Conservation (phyloP, 768 basidiomycete species). For the Russula compacta region DNA sequence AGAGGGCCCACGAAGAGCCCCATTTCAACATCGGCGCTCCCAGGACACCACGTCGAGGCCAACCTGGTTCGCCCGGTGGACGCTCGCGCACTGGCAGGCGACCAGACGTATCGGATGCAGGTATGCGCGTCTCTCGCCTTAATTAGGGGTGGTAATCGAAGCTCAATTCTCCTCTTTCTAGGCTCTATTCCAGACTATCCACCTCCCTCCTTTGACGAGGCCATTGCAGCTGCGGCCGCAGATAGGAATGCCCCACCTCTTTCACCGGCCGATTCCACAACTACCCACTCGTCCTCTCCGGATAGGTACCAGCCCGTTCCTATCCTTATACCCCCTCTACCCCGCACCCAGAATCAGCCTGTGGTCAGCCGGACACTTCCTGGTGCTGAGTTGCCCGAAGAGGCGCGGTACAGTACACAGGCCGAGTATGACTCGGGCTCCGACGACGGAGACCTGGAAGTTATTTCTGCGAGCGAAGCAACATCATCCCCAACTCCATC, state of each 20-base stretch:
- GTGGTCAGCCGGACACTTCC: constrained; percentile 5
- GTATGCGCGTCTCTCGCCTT: constrained; percentile 19
- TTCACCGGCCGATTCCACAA: constrained; percentile 8
- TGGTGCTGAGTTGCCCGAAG: constrained; percentile 4
- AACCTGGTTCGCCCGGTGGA: constrained; percentile 14
- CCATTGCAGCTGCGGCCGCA: constrained; percentile 27
- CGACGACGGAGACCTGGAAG: constrained; percentile 16
- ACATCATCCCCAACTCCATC: constrained; percentile 4
- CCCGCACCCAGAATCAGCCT: constrained; percentile 9
- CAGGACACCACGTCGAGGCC: constrained; percentile 14
- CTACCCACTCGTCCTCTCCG: constrained; percentile 9
- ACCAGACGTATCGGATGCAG: constrained; percentile 27
- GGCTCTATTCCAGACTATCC: constrained; percentile 48
- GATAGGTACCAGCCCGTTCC: constrained; percentile 11
- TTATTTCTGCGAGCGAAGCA: constrained; percentile 18
- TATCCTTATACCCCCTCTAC: constrained; percentile 17
- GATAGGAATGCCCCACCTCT: constrained; percentile 7
- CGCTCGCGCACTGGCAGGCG: constrained; percentile 12
- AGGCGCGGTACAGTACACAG: constrained; percentile 19
- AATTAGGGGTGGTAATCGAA: not conserved
- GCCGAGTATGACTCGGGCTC: constrained; percentile 20
- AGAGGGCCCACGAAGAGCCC: constrained; percentile 16
- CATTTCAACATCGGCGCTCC: constrained; percentile 19
- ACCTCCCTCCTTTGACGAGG: constrained; percentile 70
- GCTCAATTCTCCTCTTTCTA: constrained; percentile 12